Evolutionary conservation across 257 asterid genomes (phyloP).

Genomic region (Cynanchum wilfordii): DNA sequence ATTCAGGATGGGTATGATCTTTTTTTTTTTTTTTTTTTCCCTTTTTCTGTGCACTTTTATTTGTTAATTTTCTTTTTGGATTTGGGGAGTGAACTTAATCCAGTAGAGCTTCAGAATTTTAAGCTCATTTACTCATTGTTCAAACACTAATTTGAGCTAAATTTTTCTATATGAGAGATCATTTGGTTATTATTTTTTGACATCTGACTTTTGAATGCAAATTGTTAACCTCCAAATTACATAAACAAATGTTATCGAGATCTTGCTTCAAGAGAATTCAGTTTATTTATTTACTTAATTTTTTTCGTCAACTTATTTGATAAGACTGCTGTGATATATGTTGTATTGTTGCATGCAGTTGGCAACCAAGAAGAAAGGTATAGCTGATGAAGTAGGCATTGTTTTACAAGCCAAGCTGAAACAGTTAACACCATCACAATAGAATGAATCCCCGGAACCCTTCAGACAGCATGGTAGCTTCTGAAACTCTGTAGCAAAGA

Average conservation of each 20-base stretch:
- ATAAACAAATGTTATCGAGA: background rate
- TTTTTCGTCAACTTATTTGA: background rate
- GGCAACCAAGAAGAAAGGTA: slow-evolving; percentile 66
- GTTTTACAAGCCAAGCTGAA: slow-evolving; percentile 71
- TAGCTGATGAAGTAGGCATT: slow-evolving; percentile 75
- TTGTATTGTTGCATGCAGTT: slow-evolving; percentile 44
- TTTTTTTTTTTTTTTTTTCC: no score
- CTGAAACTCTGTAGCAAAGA: background rate
- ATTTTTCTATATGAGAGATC: no score
- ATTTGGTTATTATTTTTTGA: no score
- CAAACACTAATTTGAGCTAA: no score
- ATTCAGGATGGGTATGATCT: background rate
- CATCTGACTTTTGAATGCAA: no score
- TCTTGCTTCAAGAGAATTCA: background rate
- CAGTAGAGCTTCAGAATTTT: no score
- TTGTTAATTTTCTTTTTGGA: background rate
- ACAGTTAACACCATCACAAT: slow-evolving; percentile 50
- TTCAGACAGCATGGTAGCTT: background rate
- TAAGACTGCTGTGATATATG: background rate
- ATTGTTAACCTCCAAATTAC: background rate
- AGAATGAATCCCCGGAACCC: background rate
- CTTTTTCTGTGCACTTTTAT: background rate
- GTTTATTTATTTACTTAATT: no score
- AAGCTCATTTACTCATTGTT: no score
- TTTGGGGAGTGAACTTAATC: background rate